phyloP scores from a whole-genome alignment of 2,329 filamentous ascomycete genomes.

The Fusarium luffae region DNA sequence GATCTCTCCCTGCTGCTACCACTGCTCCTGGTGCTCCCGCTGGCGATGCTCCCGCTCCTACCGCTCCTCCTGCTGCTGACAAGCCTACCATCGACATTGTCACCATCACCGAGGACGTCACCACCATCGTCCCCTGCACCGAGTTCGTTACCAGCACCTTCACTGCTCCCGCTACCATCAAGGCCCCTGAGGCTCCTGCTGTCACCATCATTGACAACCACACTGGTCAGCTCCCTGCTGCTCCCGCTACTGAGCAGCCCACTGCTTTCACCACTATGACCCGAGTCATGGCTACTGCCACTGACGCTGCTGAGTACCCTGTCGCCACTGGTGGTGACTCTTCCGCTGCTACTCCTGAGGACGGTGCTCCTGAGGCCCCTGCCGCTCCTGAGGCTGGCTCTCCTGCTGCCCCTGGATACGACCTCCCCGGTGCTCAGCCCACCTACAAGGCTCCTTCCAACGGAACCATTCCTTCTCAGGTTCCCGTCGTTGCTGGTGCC shows the following conservation, averaged over 20 bases:
- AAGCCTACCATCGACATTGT: conserved; percentile 28
- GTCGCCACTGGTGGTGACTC: conserved; percentile 6
- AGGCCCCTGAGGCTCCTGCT: conserved; percentile 12
- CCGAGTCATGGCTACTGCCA: conserved; percentile 26
- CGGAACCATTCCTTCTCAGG: conserved; percentile 20
- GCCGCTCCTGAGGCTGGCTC: not conserved
- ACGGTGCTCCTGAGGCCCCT: not conserved
- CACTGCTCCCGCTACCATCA: conserved; percentile 30
- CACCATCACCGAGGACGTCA: conserved; percentile 42
- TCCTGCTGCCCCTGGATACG: not conserved
- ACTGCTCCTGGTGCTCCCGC: not conserved
- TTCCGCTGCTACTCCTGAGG: not conserved
- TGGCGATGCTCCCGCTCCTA: conserved; percentile 12
- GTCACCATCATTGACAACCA: conserved; percentile 37
- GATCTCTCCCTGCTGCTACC: not conserved
- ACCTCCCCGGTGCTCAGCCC: conserved; percentile 13
- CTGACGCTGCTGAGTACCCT: conserved; percentile 13
- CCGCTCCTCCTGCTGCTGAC: conserved; percentile 11
- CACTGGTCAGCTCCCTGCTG: conserved; percentile 10
- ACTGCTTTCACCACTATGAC: conserved; percentile 26
- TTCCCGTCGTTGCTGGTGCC: conserved; percentile 26
- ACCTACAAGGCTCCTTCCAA: conserved; percentile 28
- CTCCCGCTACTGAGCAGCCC: conserved; percentile 14
- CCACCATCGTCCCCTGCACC: conserved; percentile 41
- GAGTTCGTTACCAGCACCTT: conserved; percentile 41